These are phyloP conservation scores for Hydrangea macrophylla DNA, from an alignment of 148 eudicot genomes.

Conservation along the genomic window DNA sequence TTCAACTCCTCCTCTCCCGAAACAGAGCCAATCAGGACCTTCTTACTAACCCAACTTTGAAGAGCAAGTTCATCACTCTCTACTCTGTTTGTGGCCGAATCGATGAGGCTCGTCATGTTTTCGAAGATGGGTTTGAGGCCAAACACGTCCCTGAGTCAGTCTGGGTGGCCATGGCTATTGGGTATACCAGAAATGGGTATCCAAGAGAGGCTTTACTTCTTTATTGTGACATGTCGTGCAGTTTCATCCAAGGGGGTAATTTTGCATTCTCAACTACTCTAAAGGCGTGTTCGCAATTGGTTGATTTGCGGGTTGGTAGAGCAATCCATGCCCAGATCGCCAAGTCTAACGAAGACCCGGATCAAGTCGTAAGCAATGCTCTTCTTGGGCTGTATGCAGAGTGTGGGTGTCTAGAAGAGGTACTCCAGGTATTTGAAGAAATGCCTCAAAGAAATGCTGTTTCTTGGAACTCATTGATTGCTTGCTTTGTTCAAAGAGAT, in stretches of 20 bases:
- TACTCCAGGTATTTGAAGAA: constrained; percentile 28
- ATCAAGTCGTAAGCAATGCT: constrained; percentile 40
- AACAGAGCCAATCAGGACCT: constrained; percentile 4
- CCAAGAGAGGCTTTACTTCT: constrained; percentile 27
- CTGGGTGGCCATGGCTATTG: constrained; percentile 43
- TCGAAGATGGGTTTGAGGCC: constrained; percentile 17
- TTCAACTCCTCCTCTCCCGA: constrained; percentile 24
- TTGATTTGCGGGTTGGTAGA: constrained; percentile 25
- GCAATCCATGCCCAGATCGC: constrained; percentile 37
- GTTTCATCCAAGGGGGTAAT: constrained; percentile 24
- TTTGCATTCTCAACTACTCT: constrained; percentile 31
- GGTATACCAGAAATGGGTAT: constrained; percentile 35
- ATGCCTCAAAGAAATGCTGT: constrained; percentile 39
- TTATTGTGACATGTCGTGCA: constrained; percentile 31
- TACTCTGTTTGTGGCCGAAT: constrained; percentile 34
- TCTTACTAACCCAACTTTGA: constrained; percentile 21
- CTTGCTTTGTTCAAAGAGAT: constrained; percentile 24
- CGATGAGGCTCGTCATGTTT: constrained; percentile 32
- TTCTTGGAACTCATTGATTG: constrained; percentile 34
- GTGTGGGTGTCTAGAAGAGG: constrained; percentile 35
- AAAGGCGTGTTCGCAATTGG: constrained; percentile 26
- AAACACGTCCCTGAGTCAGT: constrained; percentile 20
- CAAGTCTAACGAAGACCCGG: constrained; percentile 26
- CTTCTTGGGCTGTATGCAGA: constrained; percentile 29
- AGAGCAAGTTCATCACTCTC: constrained; percentile 39